These are phyloP conservation scores for Thermothelomyces thermophilus DNA, from an alignment of 2,329 filamentous ascomycete species.

Conservation along the genomic window DNA sequence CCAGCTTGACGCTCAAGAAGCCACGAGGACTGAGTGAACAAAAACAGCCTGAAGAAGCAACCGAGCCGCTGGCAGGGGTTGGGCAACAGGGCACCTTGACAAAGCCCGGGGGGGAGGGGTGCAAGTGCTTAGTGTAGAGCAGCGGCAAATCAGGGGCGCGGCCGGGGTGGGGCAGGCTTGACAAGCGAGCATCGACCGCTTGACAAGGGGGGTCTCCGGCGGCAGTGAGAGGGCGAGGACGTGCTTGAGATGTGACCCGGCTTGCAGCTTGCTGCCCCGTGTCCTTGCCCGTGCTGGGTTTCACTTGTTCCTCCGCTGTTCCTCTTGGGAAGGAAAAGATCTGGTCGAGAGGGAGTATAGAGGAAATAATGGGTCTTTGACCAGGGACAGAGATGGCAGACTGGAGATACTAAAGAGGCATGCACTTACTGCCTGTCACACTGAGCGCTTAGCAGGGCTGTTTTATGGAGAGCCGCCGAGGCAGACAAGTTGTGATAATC, in stretches of 20 bases:
- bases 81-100: conserved; percentile 18
- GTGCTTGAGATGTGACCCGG: conserved; percentile 27
- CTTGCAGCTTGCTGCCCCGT: conserved; percentile 23
- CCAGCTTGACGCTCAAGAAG: conserved; percentile 5
- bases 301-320: conserved; percentile 7
- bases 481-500: conserved; percentile 1
- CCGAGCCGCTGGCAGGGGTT: conserved; percentile 11
- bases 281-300: conserved; percentile 9
- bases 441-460: conserved; percentile 15
- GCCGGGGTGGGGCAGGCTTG: conserved; percentile 17
- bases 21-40: conserved; percentile 2
- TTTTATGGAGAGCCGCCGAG: conserved; percentile 13
- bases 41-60: conserved; percentile 5
- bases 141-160: conserved; percentile 25
- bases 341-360: neutral
- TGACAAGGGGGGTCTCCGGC: conserved; percentile 26
- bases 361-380: neutral
- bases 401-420: conserved; percentile 8
- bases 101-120: conserved; percentile 17
- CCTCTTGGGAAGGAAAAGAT: neutral
- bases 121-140: conserved; percentile 21
- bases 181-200: conserved; percentile 26
- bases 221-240: conserved; percentile 24
- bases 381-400: conserved; percentile 4
- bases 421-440: conserved; percentile 17